phyloP scores from a whole-genome alignment of 1,284 basidiomycete genomes.

The Fomitopsis pinicola region DNA sequence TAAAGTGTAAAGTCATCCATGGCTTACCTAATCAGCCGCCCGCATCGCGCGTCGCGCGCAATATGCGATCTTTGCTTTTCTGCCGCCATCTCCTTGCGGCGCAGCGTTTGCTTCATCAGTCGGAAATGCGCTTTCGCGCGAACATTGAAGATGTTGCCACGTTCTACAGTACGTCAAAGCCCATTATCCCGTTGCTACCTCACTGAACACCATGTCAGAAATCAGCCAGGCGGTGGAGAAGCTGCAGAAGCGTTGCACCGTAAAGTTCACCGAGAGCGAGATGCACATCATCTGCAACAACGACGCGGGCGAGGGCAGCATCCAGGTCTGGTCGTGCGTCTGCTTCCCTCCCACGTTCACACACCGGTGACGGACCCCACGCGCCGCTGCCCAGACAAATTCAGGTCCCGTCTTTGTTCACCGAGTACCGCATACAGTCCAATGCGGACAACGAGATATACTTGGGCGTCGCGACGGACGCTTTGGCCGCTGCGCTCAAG shows the following conservation, averaged over 20 bases:
- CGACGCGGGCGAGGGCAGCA: slow-evolving; percentile 78
- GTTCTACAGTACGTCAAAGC: slow-evolving; percentile 46
- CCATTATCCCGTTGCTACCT: neutral
- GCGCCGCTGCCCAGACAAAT: slow-evolving; percentile 39
- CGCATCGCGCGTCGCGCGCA: too few relatives aligned
- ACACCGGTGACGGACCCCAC: neutral
- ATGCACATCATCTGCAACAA: slow-evolving; percentile 84
- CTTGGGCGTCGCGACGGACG: slow-evolving; percentile 67
- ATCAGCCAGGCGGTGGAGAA: slow-evolving; percentile 79
- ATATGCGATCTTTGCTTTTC: too few relatives aligned
- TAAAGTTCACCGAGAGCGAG: slow-evolving; percentile 72
- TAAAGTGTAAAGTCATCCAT: too few relatives aligned
- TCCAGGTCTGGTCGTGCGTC: slow-evolving; percentile 91
- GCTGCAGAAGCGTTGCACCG: slow-evolving; percentile 78
- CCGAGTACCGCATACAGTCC: slow-evolving; percentile 82
- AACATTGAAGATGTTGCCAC: slow-evolving; percentile 54
- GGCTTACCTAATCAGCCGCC: too few relatives aligned
- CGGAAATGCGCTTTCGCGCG: slow-evolving; percentile 62
- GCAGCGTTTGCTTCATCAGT: too few relatives aligned
- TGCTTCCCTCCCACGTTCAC: neutral
- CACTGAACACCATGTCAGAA: slow-evolving; percentile 35
- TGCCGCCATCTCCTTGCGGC: too few relatives aligned
- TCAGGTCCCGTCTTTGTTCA: slow-evolving; percentile 73
- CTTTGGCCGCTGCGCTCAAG: slow-evolving; percentile 69
- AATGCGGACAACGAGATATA: slow-evolving; percentile 84